Base-by-base conservation (phyloP, 2,329 filamentous ascomycete species). In the Hypoxylon sp. region DNA sequence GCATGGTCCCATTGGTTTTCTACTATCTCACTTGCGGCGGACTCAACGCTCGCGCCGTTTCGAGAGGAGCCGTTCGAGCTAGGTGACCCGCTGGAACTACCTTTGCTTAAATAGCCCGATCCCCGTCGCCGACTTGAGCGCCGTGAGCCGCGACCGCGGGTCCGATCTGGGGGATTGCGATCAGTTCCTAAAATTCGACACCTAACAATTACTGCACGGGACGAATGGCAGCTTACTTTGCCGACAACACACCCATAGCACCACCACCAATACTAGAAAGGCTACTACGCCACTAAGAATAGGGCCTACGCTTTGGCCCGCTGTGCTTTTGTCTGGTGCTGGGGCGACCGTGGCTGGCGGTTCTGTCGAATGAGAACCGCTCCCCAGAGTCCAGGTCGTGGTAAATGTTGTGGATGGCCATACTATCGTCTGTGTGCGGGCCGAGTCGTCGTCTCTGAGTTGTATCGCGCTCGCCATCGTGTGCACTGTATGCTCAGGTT, bases 281-380 rank as follows among this genome's bases (percentile, higher is more conserved):
- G 64, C 62, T 8, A 70, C 71, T 1, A 74, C 61, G 13, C 64
- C 71, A 43, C 72, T 74, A 30, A 74, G 64, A 37, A 73, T 72
- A 6, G 70, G 65, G 15, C 72, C 72, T 4, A 74, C 63, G 30
- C 63, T 68, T 41, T 56, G 56, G 34, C 32, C 58, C 6, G 55
- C 20, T n/a, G 39, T 54, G 13, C 55, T 59, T n/a, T 67, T 46
- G 49, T 48, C 56, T 20, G 62, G 37, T 32, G 54, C 67, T 2
- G 71, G 66, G 11, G 55, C 54, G n/a, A 61, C 65, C 22, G 59
- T 59, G 46, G 48, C 50, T 17, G 70, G 65, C 6, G 61, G 54
- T 7, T 64, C 59, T 10, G 68, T 70, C 24, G 71, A 46, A 13
- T 59, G 62, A 26, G 56, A 57, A 4, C 56, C 57, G 30, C 67